These are phyloP conservation scores for Glebionis coronaria DNA, from an alignment of 129 eudicot species.

Conservation along the genomic window DNA sequence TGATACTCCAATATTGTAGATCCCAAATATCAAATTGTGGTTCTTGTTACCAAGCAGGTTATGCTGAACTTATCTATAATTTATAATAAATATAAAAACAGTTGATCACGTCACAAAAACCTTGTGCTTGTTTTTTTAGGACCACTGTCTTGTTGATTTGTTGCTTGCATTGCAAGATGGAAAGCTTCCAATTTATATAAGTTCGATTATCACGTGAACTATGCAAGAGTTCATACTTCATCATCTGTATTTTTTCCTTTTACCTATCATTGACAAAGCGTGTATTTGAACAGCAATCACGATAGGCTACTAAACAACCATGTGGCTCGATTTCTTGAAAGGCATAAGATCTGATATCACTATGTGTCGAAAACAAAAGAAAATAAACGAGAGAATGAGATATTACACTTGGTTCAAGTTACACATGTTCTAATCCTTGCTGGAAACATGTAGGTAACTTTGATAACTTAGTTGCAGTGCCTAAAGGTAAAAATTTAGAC, in stretches of 20 bases:
- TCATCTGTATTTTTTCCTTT: background rate
- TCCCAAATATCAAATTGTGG: too few species aligned
- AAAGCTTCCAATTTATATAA: constrained; percentile 72
- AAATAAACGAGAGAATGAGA: constrained; percentile 64
- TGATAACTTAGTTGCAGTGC: background rate
- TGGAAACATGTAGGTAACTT: constrained; percentile 93
- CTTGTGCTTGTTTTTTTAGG: constrained; percentile 40
- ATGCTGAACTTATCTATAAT: background rate
- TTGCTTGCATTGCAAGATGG: constrained; percentile 97
- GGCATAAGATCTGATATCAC: constrained; percentile 75
- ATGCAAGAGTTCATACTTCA: background rate
- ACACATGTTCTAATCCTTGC: constrained; percentile 96
- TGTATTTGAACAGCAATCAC: constrained; percentile 65
- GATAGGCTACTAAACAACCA: constrained; percentile 75
- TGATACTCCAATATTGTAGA: too few species aligned
- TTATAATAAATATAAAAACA: background rate
- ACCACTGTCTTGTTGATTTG: constrained; percentile 97
- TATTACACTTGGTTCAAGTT: constrained; percentile 68
- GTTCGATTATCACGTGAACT: constrained; percentile 68
- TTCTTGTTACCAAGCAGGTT: too few species aligned
- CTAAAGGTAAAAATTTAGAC: background rate
- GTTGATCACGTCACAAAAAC: background rate
- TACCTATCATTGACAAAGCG: background rate
- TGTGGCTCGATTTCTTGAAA: constrained; percentile 79
- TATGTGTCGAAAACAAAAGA: constrained; percentile 38